phyloP scores from a whole-genome alignment of 225 moss, liverwort and hornwort species.

The Polytrichum commune region DNA sequence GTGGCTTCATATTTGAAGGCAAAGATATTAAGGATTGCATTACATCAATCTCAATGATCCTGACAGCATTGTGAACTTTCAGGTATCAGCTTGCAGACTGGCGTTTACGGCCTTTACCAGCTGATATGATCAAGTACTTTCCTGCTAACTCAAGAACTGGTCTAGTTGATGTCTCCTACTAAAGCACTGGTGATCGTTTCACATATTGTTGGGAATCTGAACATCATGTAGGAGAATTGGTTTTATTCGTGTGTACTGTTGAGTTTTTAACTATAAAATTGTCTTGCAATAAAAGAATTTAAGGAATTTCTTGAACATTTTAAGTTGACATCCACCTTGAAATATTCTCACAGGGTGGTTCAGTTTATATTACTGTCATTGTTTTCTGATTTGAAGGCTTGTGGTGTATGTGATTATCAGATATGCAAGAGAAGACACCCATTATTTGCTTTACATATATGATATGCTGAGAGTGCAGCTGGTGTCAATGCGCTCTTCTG shows the following conservation, averaged over 20 bases:
- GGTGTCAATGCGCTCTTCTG: conserved; percentile 30
- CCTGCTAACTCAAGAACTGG: neutral
- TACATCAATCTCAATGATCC: neutral
- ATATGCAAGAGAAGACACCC: conserved; percentile 97
- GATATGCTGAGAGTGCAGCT: conserved; percentile 75
- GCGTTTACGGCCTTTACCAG: conserved; percentile 88
- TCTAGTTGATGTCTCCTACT: too few relatives aligned
- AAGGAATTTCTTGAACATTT: too few relatives aligned
- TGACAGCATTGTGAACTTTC: conserved; percentile 12
- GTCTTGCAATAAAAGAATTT: too few relatives aligned
- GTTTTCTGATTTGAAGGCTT: neutral
- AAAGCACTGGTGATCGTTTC: too few relatives aligned
- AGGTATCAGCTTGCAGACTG: conserved; percentile 99
- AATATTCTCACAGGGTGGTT: too few relatives aligned
- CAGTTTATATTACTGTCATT: too few relatives aligned
- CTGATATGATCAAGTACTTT: conserved; percentile 83
- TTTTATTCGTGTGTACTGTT: too few relatives aligned
- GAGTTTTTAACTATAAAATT: too few relatives aligned
- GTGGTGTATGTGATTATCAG: conserved; percentile 30
- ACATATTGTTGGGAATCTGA: too few relatives aligned
- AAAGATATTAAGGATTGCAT: too few relatives aligned
- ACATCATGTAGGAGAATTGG: too few relatives aligned
- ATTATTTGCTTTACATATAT: conserved; percentile 78
- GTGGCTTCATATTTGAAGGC: neutral
- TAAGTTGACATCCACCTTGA: too few relatives aligned